phyloP scores from a whole-genome alignment of 2,329 filamentous ascomycete genomes.

The Claviceps purpurea region DNA sequence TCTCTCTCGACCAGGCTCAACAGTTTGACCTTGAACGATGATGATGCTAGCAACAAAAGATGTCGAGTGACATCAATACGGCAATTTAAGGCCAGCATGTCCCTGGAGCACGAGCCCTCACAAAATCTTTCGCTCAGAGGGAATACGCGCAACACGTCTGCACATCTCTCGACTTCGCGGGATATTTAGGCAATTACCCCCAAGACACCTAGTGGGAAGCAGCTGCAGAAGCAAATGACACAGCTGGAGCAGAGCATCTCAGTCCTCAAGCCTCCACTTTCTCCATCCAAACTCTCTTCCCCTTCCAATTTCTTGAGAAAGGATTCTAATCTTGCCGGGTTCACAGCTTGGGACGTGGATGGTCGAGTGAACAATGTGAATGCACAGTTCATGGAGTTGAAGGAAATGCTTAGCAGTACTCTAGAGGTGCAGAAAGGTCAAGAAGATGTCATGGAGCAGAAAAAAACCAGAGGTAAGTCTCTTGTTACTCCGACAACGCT shows the following conservation, averaged over 20 bases:
- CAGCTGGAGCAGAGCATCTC: constrained; percentile 20
- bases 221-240: constrained; percentile 19
- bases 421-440: constrained; percentile 53
- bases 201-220: constrained; percentile 19
- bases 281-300: constrained; percentile 29
- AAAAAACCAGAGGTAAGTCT: constrained; percentile 58
- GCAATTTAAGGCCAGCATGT: constrained; percentile 13
- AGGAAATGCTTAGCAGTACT: constrained; percentile 57
- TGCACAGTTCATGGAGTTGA: constrained; percentile 55
- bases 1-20: constrained; percentile 27
- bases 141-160: constrained; percentile 7
- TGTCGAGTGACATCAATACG: constrained; percentile 34
- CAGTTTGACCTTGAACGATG: constrained; percentile 26
- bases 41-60: constrained; percentile 11
- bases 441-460: constrained; percentile 60
- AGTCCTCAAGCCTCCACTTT: constrained; percentile 20
- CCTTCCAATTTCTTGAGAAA: constrained; percentile 51
- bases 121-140: constrained; percentile 9
- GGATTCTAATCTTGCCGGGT: constrained; percentile 54
- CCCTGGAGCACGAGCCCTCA: constrained; percentile 8
- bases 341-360: constrained; percentile 67
- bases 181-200: constrained; percentile 20
- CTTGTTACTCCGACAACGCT: background rate
- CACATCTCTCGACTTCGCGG: constrained; percentile 9
- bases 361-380: constrained; percentile 66